Evolutionary conservation across 495 filamentous ascomycete species (phyloP), one percentile per base, ranked within the genome.

Genomic region (Aspergillus steynii): DNA sequence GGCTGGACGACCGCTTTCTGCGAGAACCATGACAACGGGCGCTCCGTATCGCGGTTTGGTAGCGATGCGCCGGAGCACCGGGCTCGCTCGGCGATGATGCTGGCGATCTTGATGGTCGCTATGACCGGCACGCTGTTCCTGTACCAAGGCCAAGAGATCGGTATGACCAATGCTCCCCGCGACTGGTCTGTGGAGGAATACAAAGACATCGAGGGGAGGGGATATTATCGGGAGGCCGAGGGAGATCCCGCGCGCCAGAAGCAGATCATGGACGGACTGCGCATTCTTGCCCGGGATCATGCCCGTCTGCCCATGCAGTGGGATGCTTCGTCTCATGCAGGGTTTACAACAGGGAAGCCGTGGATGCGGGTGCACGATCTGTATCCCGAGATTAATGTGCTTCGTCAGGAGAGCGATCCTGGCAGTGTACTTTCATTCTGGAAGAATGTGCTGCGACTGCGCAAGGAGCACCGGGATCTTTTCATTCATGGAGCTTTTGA

Each of bases 71-170:
- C 78, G 0, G 67, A 77, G 37, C 65, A 61, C 15, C 75, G 84
- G n/a, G 71, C 69, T 29, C 53, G 67, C 0, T 72, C 73, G 5
- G 83, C 81, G 1, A 90, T 88, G 65, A 75, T 86, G 67, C 71
- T 90, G 12, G 80, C 83, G 1, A 65, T 86, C 31, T 75, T 85
- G 75, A 70, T 83, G 62, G 67, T 74, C 28, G 68, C 80, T 2
- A 64, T 87, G 58, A 82, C 79, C 1, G 88, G 88, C 1, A 89
- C 86, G 0, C 65, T 88, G 10, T 90, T 85, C 69, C 56, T 89
- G 28, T 89, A 86, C 61, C 86, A 90, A 59, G 88, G 88, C 0
- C 85, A 90, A 62, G 87, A 90, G 60, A 75, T 90, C 45, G 88
- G 87, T 4, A 88, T 90, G 85, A 77, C 77, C 53, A 89, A 90